phyloP scores from a whole-genome alignment of 805 yeast genomes.

The Candida multigemmis region DNA sequence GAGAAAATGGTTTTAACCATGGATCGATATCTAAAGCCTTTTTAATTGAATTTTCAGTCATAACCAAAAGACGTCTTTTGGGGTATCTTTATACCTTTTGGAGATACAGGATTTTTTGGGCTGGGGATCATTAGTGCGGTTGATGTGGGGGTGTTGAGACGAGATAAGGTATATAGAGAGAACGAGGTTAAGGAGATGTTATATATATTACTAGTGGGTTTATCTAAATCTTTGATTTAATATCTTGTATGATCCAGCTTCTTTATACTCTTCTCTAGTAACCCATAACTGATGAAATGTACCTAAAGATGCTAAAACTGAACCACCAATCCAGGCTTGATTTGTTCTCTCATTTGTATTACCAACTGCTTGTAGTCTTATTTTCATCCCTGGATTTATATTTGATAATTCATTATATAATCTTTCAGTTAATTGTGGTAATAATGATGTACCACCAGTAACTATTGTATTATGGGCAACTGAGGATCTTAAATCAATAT shows the following conservation, averaged over 20 bases:
- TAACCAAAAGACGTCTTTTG: background rate
- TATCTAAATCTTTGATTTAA: slow-evolving; percentile 76
- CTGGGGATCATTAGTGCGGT: background rate
- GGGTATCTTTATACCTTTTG: too few species aligned
- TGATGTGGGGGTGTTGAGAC: slow-evolving; percentile 1
- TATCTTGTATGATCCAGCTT: slow-evolving; percentile 77
- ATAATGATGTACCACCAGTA: slow-evolving; percentile 75
- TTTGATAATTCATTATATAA: slow-evolving; percentile 60
- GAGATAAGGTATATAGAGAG: background rate
- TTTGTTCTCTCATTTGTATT: slow-evolving; percentile 66
- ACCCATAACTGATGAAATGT: slow-evolving; percentile 96
- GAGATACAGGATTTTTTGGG: background rate
- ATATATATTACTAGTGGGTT: slow-evolving; percentile 1
- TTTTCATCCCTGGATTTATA: slow-evolving; percentile 75
- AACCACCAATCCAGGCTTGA: slow-evolving; percentile 89
- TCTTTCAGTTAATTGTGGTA: slow-evolving; percentile 77
- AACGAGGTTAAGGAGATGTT: background rate
- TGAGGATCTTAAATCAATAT: slow-evolving; percentile 77
- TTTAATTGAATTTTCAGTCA: slow-evolving; percentile 16
- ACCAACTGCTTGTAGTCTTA: slow-evolving; percentile 77
- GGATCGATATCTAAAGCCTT: slow-evolving; percentile 74
- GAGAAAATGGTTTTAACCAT: slow-evolving; percentile 72
- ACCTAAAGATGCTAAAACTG: slow-evolving; percentile 79
- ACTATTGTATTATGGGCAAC: slow-evolving; percentile 82
- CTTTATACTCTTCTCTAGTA: slow-evolving; percentile 76